These are phyloP conservation scores for Sphagnum tenellum DNA, from an alignment of 225 moss, liverwort and hornwort species.

Conservation along the genomic window DNA sequence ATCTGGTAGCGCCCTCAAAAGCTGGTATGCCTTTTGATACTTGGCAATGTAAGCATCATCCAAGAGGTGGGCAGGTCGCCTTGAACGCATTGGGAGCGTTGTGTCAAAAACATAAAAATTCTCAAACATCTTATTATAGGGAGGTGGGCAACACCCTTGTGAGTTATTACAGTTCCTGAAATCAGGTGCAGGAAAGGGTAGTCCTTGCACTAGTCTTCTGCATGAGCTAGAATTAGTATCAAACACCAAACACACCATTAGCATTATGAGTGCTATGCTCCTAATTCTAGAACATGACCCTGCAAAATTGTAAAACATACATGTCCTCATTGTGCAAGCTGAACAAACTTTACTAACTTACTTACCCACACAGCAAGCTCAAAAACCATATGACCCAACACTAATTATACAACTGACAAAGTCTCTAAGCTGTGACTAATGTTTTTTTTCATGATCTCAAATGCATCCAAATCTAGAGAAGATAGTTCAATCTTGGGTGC, in stretches of 20 bases:
- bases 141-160: slow-evolving; percentile 29
- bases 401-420: too few species aligned
- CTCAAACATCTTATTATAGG: neutral
- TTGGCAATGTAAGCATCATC: slow-evolving; percentile 26
- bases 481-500: too few species aligned
- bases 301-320: too few species aligned
- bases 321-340: too few species aligned
- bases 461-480: too few species aligned
- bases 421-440: too few species aligned
- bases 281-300: too few species aligned
- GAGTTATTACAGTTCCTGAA: slow-evolving; percentile 12
- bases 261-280: neutral
- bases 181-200: slow-evolving; percentile 28
- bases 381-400: too few species aligned
- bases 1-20: slow-evolving; percentile 26
- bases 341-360: too few species aligned
- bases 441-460: too few species aligned
- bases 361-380: too few species aligned
- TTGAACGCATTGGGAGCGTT: slow-evolving; percentile 10
- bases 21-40: slow-evolving; percentile 25
- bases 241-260: neutral
- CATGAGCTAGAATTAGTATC: neutral
- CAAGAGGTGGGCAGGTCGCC: slow-evolving; percentile 19
- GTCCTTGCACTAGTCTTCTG: slow-evolving; percentile 1
- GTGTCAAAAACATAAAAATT: slow-evolving; percentile 18